phyloP scores from a whole-genome alignment of 305 asterid genomes.

The Striga hermonthica region DNA sequence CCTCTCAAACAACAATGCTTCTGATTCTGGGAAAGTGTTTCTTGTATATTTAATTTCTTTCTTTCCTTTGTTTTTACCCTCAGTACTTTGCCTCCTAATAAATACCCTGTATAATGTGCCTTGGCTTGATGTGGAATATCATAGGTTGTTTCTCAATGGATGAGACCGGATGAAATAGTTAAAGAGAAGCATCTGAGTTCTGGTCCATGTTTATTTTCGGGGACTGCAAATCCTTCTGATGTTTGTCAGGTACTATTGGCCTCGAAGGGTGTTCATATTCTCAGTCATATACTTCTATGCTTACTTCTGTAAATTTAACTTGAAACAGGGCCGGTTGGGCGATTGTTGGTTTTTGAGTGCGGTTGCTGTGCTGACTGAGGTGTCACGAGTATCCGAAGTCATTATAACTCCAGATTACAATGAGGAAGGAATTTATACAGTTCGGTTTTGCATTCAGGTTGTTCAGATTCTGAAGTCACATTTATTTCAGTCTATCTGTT shows the following conservation, averaged over 20 bases:
- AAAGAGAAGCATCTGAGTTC: constrained; percentile 70
- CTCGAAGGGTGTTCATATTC: constrained; percentile 13
- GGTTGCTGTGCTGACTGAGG: constrained; percentile 97
- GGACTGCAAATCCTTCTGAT: constrained; percentile 92
- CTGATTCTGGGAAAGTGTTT: too few species aligned
- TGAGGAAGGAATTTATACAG: constrained; percentile 92
- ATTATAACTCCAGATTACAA: constrained; percentile 90
- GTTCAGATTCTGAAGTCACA: constrained; percentile 19
- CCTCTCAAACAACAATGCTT: too few species aligned
- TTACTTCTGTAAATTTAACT: constrained; percentile 30
- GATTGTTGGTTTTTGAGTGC: constrained; percentile 99
- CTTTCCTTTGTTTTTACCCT: background rate
- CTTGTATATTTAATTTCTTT: background rate
- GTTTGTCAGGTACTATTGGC: constrained; percentile 86
- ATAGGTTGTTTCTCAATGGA: constrained; percentile 91
- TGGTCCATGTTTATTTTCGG: constrained; percentile 81
- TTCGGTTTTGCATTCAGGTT: constrained; percentile 98
- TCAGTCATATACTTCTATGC: constrained; percentile 7
- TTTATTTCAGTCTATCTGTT: constrained; percentile 1
- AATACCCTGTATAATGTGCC: background rate
- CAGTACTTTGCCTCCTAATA: background rate
- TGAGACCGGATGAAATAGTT: constrained; percentile 90
- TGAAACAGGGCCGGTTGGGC: constrained; percentile 83
- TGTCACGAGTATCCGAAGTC: constrained; percentile 89
- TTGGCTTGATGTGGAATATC: constrained; percentile 28